Percentiles rank a stretch among this genome's conserved stretches.
Evolutionary conservation across 768 basidiomycete species (phyloP).

Genomic region (Russula sp.): DNA sequence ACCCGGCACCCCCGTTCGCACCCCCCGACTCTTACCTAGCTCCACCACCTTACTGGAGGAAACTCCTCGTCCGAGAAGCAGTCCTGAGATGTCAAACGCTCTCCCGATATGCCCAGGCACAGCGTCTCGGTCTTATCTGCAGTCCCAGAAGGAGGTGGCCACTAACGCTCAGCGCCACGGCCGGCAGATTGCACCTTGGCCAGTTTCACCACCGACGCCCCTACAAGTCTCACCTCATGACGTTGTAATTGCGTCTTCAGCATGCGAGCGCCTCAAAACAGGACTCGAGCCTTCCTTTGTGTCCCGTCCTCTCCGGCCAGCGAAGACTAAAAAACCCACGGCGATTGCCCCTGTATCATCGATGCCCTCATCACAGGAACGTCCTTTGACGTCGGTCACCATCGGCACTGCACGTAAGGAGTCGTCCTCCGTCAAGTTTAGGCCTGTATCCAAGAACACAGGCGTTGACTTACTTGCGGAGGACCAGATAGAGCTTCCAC

Average conservation of each 20-base stretch:
- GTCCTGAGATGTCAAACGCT: slow-evolving; percentile 32
- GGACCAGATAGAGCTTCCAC: slow-evolving; percentile 3
- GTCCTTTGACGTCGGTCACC: neutral
- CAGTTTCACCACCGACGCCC: slow-evolving; percentile 38
- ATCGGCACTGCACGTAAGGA: neutral
- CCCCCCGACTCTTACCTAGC: slow-evolving; percentile 27
- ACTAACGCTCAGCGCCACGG: slow-evolving; percentile 31
- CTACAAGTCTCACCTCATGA: slow-evolving; percentile 27
- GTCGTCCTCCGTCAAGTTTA: neutral
- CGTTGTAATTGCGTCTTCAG: neutral
- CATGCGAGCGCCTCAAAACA: neutral
- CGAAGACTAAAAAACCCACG: neutral
- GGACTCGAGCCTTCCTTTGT: neutral
- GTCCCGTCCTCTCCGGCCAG: neutral
- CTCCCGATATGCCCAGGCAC: slow-evolving; percentile 32
- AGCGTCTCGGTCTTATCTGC: slow-evolving; percentile 46
- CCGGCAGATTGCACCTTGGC: slow-evolving; percentile 61
- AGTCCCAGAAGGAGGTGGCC: slow-evolving; percentile 26
- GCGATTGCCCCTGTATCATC: neutral
- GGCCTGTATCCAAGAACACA: slow-evolving; percentile 6
- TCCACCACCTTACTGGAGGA: slow-evolving; percentile 24
- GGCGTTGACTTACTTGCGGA: neutral
- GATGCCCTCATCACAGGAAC: neutral
- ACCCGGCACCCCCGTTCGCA: slow-evolving; percentile 45
- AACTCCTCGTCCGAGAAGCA: slow-evolving; percentile 28